A percentile compares a stretch with the other conserved stretches of the same genome.
phyloP scores from a whole-genome alignment of 164 flowering plant species.

The Piper longum region DNA sequence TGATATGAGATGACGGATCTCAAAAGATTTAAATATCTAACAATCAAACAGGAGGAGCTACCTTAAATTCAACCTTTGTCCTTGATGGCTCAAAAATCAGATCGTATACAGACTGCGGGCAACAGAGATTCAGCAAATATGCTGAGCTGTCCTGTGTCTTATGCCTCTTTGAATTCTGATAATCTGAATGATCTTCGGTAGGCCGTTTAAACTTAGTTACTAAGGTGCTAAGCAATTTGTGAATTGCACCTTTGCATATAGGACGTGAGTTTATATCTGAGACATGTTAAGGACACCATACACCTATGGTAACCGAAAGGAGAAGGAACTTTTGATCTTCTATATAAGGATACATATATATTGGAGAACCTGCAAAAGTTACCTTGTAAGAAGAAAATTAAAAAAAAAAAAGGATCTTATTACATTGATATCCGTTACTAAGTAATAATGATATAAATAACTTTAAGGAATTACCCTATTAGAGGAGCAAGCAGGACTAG shows the following conservation, averaged over 20 bases:
- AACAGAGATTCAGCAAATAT: conserved; percentile 50
- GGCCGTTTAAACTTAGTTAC: conserved; percentile 27
- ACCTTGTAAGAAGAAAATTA: background rate
- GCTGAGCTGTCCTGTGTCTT: conserved; percentile 36
- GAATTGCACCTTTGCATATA: conserved; percentile 66
- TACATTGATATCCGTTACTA: background rate
- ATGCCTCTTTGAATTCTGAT: conserved; percentile 31
- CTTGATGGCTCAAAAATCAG: conserved; percentile 64
- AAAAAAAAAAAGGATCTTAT: background rate
- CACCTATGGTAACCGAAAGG: background rate
- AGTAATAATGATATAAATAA: background rate
- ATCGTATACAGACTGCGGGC: conserved; percentile 62
- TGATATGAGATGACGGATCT: background rate
- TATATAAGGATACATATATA: conserved; percentile 76
- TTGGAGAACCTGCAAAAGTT: conserved; percentile 66
- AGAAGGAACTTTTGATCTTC: background rate
- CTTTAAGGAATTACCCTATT: conserved; percentile 37
- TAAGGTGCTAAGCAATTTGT: conserved; percentile 56
- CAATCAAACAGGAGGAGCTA: conserved; percentile 10
- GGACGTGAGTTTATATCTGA: conserved; percentile 72
- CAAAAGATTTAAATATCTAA: background rate
- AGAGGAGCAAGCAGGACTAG: conserved; percentile 31
- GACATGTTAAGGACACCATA: conserved; percentile 1
- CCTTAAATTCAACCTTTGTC: conserved; percentile 81
- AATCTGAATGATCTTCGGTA: conserved; percentile 13